Evolutionary conservation across 192 early-diverging fungal genomes (phyloP).

Genomic region (Coemansia sp.): DNA sequence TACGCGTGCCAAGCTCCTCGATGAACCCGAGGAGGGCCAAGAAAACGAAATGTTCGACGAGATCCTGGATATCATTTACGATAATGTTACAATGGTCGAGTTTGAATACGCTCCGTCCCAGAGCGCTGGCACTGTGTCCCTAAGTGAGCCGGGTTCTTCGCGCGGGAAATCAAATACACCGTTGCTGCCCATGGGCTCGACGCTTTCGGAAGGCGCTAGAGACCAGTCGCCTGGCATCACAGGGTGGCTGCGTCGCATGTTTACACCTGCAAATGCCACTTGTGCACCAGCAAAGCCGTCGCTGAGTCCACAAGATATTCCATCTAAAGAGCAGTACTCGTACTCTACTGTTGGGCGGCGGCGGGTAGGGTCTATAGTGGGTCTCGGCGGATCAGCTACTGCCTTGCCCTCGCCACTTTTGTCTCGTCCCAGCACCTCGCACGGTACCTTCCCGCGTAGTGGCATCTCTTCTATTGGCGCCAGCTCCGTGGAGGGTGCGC

Average conservation of each 20-base stretch:
- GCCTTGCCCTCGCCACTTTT: conserved; percentile 5
- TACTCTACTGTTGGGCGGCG: conserved; percentile 34
- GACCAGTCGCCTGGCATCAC: conserved; percentile 35
- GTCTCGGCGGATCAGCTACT: conserved; percentile 6
- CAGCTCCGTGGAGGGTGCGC: not conserved
- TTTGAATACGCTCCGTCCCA: conserved; percentile 47
- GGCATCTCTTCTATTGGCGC: not conserved
- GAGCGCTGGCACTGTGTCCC: not conserved
- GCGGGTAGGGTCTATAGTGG: conserved; percentile 17
- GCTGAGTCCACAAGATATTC: conserved; percentile 34
- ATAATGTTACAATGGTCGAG: conserved; percentile 50
- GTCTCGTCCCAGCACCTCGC: conserved; percentile 27
- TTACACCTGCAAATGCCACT: conserved; percentile 21
- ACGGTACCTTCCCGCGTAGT: conserved; percentile 24
- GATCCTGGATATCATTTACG: conserved; percentile 67
- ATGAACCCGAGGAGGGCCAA: conserved; percentile 51
- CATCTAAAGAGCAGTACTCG: conserved; percentile 49
- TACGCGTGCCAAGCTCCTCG: conserved; percentile 65
- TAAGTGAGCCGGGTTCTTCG: conserved; percentile 4
- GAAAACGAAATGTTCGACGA: conserved; percentile 61
- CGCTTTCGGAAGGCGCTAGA: conserved; percentile 1
- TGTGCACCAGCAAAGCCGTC: conserved; percentile 17
- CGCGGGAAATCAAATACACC: not conserved
- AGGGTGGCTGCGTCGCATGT: conserved; percentile 48
- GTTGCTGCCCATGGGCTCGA: not conserved